Evolutionary conservation across 1,284 basidiomycete genomes (phyloP).

Genomic region (Irpex lacteus): DNA sequence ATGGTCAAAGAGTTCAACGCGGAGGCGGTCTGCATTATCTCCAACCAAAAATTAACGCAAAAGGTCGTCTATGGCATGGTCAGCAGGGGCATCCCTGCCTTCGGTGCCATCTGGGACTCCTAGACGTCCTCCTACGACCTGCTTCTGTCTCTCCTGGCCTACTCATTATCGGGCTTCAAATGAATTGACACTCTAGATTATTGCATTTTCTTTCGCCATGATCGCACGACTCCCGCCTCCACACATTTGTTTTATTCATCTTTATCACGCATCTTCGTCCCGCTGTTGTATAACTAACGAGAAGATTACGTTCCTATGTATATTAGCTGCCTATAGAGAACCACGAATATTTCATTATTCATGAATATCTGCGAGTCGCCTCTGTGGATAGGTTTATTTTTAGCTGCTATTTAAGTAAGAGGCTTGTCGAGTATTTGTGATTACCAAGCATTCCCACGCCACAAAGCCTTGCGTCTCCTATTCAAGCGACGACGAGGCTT

Average conservation of each 20-base stretch:
- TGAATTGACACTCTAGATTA: too few species aligned
- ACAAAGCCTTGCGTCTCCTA: not conserved
- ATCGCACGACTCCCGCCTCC: not conserved
- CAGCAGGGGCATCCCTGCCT: slow-evolving; percentile 57
- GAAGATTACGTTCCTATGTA: too few species aligned
- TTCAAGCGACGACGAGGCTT: too few species aligned
- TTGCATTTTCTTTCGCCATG: not conserved
- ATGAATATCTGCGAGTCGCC: too few species aligned
- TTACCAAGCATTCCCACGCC: slow-evolving; percentile 4
- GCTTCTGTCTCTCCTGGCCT: too few species aligned
- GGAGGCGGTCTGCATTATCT: slow-evolving; percentile 60
- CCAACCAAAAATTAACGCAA: slow-evolving; percentile 57
- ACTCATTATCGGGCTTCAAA: too few species aligned
- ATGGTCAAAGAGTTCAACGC: slow-evolving; percentile 59
- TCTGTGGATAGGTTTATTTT: too few species aligned
- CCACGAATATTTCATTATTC: too few species aligned
- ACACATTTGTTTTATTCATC: not conserved
- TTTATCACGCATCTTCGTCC: not conserved
- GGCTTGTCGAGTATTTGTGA: too few species aligned
- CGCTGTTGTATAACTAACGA: too few species aligned
- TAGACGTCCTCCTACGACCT: slow-evolving; percentile 15
- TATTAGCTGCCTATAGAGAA: too few species aligned
- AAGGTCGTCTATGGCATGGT: slow-evolving; percentile 62
- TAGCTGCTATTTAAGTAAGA: too few species aligned
- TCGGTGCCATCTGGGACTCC: slow-evolving; percentile 58